These are phyloP conservation scores for Iris pallida DNA, from an alignment of 116 monocot genomes.

Conservation along the genomic window DNA sequence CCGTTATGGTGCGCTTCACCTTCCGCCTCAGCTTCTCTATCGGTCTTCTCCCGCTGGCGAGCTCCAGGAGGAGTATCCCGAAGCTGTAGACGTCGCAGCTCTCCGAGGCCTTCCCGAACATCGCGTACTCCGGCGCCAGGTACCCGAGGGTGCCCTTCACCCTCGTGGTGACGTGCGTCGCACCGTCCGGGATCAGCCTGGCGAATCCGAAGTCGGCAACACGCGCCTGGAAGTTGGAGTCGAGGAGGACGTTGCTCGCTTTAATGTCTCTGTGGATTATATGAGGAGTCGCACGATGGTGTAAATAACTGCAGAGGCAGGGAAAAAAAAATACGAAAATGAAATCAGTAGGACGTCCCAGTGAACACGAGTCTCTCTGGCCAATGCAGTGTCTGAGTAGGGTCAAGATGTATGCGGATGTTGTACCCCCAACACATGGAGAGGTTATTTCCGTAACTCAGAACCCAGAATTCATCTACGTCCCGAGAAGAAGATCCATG, in stretches of 20 bases:
- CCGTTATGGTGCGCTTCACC: background rate
- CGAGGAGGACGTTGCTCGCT: constrained; percentile 18
- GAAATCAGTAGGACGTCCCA: no score
- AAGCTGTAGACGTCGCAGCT: constrained; percentile 37
- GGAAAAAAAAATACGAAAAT: no score
- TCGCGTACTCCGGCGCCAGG: constrained; percentile 14
- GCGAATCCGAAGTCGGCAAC: constrained; percentile 17
- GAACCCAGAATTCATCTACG: no score
- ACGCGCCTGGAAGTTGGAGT: constrained; percentile 9
- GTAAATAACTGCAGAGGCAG: constrained; percentile 1
- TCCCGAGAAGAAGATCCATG: no score
- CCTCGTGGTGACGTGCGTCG: constrained; percentile 14
- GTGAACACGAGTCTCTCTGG: no score
- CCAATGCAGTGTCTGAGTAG: no score
- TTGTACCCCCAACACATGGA: no score
- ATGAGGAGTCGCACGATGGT: constrained; percentile 12
- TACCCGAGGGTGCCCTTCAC: constrained; percentile 19
- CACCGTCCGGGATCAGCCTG: constrained; percentile 11
- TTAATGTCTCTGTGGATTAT: constrained; percentile 19
- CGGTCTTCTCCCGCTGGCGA: constrained; percentile 40
- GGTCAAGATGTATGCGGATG: no score
- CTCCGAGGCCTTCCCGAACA: constrained; percentile 15
- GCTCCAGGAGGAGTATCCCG: constrained; percentile 44
- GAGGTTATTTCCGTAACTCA: no score
- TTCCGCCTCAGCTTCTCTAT: constrained; percentile 6